Conservation (phyloP, 2,329 filamentous ascomycete species). For the Pseudogymnoascus sp. region DNA sequence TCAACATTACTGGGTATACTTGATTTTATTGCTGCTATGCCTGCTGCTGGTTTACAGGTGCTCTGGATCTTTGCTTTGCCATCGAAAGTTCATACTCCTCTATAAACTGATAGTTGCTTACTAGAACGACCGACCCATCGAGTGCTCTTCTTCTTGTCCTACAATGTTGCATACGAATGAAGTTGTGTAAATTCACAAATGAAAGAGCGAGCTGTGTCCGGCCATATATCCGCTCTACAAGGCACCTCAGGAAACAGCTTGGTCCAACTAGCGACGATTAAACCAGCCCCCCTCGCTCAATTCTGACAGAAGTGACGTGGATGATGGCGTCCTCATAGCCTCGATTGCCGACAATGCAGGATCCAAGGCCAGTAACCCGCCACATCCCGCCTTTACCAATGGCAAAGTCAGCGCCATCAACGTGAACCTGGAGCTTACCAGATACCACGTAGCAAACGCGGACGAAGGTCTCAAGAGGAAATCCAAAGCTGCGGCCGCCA, state of each 20-base stretch:
- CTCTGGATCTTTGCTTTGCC: not conserved
- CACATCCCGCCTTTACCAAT: constrained; percentile 18
- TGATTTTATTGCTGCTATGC: not conserved
- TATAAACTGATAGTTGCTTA: not conserved
- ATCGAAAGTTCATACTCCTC: not conserved
- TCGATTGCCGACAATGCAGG: not conserved
- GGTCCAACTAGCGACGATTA: not conserved
- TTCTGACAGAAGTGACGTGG: not conserved
- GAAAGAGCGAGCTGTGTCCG: not conserved
- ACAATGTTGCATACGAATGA: not conserved
- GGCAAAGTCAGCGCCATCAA: constrained; percentile 14
- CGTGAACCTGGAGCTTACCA: constrained; percentile 15
- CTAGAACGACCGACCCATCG: not conserved
- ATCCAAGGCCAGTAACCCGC: constrained; percentile 11
- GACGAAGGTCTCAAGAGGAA: constrained; percentile 4
- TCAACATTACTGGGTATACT: not conserved
- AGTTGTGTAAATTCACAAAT: not conserved
- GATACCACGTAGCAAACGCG: constrained; percentile 17
- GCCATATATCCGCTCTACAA: not conserved
- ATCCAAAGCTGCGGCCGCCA: constrained; percentile 1
- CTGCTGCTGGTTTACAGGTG: not conserved
- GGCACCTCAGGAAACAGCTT: not conserved
- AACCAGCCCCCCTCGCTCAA: not conserved
- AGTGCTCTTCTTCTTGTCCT: not conserved
- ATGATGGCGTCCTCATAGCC: not conserved